Percentiles rank a stretch among this genome's conserved stretches.
These are phyloP conservation scores for Cyathus striatus DNA, from an alignment of 768 basidiomycete species.

Conservation along the genomic window DNA sequence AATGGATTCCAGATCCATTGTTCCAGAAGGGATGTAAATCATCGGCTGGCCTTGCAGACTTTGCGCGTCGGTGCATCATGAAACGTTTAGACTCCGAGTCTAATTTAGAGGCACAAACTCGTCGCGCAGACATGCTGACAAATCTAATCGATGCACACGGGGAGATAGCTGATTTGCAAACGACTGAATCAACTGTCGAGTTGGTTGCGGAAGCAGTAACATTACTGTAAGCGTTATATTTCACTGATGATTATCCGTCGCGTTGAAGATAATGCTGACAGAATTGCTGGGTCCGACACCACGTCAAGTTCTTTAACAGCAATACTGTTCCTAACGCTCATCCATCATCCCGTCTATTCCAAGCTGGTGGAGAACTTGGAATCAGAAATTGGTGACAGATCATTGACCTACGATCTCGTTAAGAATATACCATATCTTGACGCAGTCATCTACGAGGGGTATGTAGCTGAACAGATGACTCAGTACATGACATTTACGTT, in stretches of 20 bases:
- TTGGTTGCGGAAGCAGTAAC: not conserved
- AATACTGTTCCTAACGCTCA: conserved; percentile 16
- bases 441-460: conserved; percentile 20
- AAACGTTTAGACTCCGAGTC: not conserved
- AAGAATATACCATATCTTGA: conserved; percentile 20
- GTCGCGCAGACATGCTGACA: not conserved
- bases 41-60: not conserved
- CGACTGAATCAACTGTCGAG: too few relatives aligned
- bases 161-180: too few relatives aligned
- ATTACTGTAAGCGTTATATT: not conserved
- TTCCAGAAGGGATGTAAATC: not conserved
- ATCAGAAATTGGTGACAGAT: conserved; percentile 9
- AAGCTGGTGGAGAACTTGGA: conserved; percentile 8
- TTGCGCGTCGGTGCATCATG: not conserved
- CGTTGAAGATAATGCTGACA: conserved; percentile 3
- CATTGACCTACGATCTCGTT: conserved; percentile 14
- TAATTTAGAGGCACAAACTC: too few relatives aligned
- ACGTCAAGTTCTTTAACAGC: conserved; percentile 24
- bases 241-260: not conserved
- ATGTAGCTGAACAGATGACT: too few relatives aligned
- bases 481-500: not conserved
- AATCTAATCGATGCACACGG: not conserved
- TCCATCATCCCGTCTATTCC: conserved; percentile 15
- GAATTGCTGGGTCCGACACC: conserved; percentile 29
- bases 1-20: not conserved